Base-by-base conservation (phyloP, 2,329 filamentous ascomycete species). In the Cryphonectria naterciae region DNA sequence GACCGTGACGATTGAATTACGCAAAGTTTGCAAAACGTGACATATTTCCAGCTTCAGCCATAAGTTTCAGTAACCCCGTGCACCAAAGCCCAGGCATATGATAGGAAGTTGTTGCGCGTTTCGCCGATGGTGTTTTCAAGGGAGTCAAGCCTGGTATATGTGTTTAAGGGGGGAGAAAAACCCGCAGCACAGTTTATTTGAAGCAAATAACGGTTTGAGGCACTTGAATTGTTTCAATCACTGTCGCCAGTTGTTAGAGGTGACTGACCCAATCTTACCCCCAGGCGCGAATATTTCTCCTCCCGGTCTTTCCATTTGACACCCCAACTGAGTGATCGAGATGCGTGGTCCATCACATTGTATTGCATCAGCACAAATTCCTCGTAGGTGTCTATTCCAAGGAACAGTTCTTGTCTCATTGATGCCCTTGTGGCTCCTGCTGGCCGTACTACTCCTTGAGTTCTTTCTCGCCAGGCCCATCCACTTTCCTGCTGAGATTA, bases 391-490 rank as follows among this genome's bases (percentile, higher is more conserved):
- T 28, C 17, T 25, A 1, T 37, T 28, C 22, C 1, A n/a, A 49
- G 17, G 6, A 49, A n/a, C 5, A 37, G 35, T 10, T 6, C 19
- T 15, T 8, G n/a, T 19, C 5, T 32, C 22, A 54, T 49, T 6
- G 1, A 68, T 67, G 2, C 46, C 52, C 41, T 64, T 74, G 63
- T 72, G 68, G 46, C 10, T 60, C 74, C 32, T 72, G 65, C 56
- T 71, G 75, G 66, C 74, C 75, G 65, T 72, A 75, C 56, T 71
- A 70, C 56, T 74, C 73, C 65, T 71, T 76, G 72, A 74, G 67
- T 41, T 74, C 68, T 54, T 52, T 67, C 60, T 66, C 65, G 1
- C 63, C 67, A 7, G 70, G 54, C 19, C 65, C 67, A 17, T 68
- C 60, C 19, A 61, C 67, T 3, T 70, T 39, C 32, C 67, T 68